These are phyloP conservation scores for Achlya hypogyna DNA, from an alignment of 352 stramenopile species.

Conservation along the genomic window DNA sequence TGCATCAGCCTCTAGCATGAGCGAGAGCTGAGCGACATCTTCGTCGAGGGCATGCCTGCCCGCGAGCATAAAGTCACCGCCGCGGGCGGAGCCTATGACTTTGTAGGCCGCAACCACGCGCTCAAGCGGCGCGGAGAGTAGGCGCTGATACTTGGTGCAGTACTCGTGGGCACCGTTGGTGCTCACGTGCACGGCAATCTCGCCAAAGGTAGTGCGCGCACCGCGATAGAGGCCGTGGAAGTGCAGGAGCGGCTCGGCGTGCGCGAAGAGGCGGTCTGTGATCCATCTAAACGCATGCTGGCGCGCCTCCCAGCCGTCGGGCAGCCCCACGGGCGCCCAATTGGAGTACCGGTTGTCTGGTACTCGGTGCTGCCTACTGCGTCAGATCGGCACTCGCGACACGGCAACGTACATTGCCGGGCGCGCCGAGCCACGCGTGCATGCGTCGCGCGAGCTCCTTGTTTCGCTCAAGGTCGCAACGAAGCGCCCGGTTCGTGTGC, in stretches of 20 bases:
- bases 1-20: background rate
- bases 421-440: background rate
- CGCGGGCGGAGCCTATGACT: background rate
- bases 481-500: slow-evolving; percentile 1
- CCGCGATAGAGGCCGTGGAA: background rate
- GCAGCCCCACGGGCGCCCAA: background rate
- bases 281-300: background rate
- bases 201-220: background rate
- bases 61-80: background rate
- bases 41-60: background rate
- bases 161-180: background rate
- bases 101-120: background rate
- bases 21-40: background rate
- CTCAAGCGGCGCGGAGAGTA: background rate
- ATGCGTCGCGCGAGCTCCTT: background rate
- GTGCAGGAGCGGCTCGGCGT: background rate
- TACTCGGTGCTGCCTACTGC: too few relatives aligned
- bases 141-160: background rate
- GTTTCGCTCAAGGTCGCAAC: background rate
- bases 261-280: background rate
- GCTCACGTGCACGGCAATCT: background rate
- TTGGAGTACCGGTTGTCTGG: background rate
- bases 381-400: too few relatives aligned
- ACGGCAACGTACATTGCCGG: too few relatives aligned
- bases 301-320: background rate